phyloP scores from a whole-genome alignment of 805 yeast genomes.

The Saturnispora ahearnii region DNA sequence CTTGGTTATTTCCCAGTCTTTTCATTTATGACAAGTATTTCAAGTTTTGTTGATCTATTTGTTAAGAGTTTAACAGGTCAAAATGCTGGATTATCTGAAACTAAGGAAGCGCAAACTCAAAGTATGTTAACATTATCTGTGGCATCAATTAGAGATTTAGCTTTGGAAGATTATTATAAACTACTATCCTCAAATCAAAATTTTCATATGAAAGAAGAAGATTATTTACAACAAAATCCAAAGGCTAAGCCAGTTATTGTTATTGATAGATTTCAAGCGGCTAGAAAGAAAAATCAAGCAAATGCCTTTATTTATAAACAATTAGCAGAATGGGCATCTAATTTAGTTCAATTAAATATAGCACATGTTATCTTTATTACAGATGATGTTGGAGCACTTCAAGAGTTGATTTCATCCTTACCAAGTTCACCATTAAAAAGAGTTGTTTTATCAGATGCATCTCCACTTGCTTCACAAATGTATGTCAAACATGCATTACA shows the following conservation, averaged over 20 bases:
- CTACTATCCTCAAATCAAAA: constrained; percentile 19
- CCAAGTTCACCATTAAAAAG: constrained; percentile 84
- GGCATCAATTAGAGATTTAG: constrained; percentile 63
- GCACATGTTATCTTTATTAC: constrained; percentile 90
- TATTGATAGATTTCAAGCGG: constrained; percentile 56
- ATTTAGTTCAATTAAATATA: constrained; percentile 60
- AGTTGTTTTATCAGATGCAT: constrained; percentile 73
- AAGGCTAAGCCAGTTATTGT: constrained; percentile 80
- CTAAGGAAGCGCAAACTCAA: constrained; percentile 72
- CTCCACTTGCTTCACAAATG: constrained; percentile 54
- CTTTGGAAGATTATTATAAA: constrained; percentile 36
- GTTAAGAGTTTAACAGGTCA: constrained; percentile 91
- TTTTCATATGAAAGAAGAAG: constrained; percentile 53
- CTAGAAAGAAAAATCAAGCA: constrained; percentile 44
- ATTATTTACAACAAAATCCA: constrained; percentile 76
- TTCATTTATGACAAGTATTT: constrained; percentile 79
- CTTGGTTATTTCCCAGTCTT: constrained; percentile 90
- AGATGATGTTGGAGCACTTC: constrained; percentile 72
- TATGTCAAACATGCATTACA: constrained; percentile 56
- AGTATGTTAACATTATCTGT: constrained; percentile 66
- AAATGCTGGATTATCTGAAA: constrained; percentile 80
- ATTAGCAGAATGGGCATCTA: constrained; percentile 84
- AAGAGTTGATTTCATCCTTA: constrained; percentile 56
- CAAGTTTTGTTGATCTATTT: constrained; percentile 73
- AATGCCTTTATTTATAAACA: constrained; percentile 62